A percentile compares a stretch with the other conserved stretches of the same genome.
Evolutionary conservation across 768 basidiomycete genomes (phyloP).

Genomic region (Naganishia friedmannii): DNA sequence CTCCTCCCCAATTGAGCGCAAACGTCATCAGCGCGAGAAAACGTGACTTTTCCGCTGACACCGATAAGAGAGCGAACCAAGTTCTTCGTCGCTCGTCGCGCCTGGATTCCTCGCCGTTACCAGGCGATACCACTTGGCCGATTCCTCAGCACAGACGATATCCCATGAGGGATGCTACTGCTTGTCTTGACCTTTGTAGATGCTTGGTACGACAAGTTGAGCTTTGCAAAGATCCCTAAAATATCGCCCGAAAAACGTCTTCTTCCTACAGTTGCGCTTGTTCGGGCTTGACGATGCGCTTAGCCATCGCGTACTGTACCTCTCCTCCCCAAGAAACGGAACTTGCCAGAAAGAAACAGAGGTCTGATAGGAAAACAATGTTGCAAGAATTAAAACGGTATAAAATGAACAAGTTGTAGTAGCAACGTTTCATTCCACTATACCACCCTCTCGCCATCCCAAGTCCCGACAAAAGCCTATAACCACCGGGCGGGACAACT

Average conservation of each 20-base stretch:
- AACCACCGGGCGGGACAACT: background rate
- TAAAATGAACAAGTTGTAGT: background rate
- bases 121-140: background rate
- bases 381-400: background rate
- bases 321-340: background rate
- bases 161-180: background rate
- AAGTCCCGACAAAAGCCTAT: background rate
- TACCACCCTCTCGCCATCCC: constrained; percentile 1
- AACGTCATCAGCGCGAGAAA: too few species aligned
- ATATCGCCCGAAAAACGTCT: background rate
- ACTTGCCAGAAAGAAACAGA: constrained; percentile 16
- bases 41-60: too few species aligned
- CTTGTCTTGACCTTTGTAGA: background rate
- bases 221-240: background rate
- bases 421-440: constrained; percentile 18
- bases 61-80: too few species aligned
- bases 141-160: background rate
- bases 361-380: background rate
- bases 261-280: background rate
- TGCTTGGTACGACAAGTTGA: background rate
- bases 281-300: background rate
- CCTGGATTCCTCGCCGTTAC: too few species aligned
- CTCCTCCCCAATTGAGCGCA: too few species aligned
- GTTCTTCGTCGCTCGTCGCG: too few species aligned
- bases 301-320: constrained; percentile 3